Conservation (phyloP, 2,329 filamentous ascomycete genomes). For the Diaporthe citrichinensis region DNA sequence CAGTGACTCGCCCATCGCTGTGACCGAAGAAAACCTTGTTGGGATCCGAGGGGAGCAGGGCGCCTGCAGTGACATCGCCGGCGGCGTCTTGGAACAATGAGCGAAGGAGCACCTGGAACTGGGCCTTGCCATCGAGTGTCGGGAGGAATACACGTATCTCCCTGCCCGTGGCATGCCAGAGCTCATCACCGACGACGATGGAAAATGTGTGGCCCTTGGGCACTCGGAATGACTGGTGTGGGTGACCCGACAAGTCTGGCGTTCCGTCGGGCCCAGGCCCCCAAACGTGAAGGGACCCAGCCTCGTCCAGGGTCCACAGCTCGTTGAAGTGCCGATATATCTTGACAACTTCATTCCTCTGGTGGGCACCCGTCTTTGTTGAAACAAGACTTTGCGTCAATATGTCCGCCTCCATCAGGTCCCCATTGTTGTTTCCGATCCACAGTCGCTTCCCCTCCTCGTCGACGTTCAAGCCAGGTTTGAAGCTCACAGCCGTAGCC, state of each 20-base stretch:
- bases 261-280: slow-evolving; percentile 78
- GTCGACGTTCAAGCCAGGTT: slow-evolving; percentile 81
- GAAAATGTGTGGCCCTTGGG: slow-evolving; percentile 89
- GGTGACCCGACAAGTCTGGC: slow-evolving; percentile 81
- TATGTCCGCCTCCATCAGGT: slow-evolving; percentile 91
- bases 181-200: slow-evolving; percentile 83
- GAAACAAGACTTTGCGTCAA: slow-evolving; percentile 77
- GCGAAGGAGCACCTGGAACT: slow-evolving; percentile 81
- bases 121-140: slow-evolving; percentile 74
- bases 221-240: slow-evolving; percentile 80
- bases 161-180: slow-evolving; percentile 92
- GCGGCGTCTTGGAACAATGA: slow-evolving; percentile 80
- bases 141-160: slow-evolving; percentile 89
- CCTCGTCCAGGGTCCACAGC: slow-evolving; percentile 94
- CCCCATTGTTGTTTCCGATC: slow-evolving; percentile 91
- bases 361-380: slow-evolving; percentile 80
- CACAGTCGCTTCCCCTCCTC: slow-evolving; percentile 87
- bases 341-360: slow-evolving; percentile 82
- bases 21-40: slow-evolving; percentile 92
- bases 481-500: slow-evolving; percentile 86
- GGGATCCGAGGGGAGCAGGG: slow-evolving; percentile 79
- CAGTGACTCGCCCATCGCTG: slow-evolving; percentile 91
- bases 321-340: slow-evolving; percentile 91
- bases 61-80: slow-evolving; percentile 89
- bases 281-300: slow-evolving; percentile 90